Evolutionary conservation across 192 early-diverging fungal genomes (phyloP).

Genomic region (Coemansia sp.): DNA sequence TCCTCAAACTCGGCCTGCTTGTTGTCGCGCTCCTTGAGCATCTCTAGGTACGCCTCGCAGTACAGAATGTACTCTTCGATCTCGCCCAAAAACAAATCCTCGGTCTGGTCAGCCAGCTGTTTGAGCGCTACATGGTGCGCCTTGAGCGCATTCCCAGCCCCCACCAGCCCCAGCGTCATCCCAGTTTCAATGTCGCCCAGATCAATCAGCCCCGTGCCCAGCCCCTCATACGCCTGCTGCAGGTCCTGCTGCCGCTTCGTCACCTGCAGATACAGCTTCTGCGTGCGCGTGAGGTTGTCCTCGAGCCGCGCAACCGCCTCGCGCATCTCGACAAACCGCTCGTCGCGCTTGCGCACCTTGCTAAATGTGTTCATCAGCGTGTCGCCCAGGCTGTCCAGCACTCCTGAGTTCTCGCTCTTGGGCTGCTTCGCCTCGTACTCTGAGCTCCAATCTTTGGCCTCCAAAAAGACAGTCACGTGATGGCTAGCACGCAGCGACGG

Average conservation of each 20-base stretch:
- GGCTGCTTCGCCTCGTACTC: constrained; percentile 57
- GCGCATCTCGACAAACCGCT: constrained; percentile 78
- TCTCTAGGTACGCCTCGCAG: constrained; percentile 58
- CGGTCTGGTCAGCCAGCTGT: constrained; percentile 60
- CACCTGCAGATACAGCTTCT: constrained; percentile 75
- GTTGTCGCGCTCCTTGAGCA: constrained; percentile 82
- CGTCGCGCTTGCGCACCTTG: constrained; percentile 87
- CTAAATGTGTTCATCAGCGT: constrained; percentile 83
- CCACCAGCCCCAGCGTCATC: constrained; percentile 71
- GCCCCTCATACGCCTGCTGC: constrained; percentile 74
- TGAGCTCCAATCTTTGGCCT: constrained; percentile 72
- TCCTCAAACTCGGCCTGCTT: constrained; percentile 96
- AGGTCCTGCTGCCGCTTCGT: constrained; percentile 77
- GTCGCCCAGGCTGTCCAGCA: constrained; percentile 85
- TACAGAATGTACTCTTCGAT: constrained; percentile 82
- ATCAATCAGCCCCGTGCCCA: constrained; percentile 73
- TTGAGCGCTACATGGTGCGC: constrained; percentile 67
- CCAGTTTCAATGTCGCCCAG: constrained; percentile 84
- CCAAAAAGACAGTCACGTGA: constrained; percentile 76
- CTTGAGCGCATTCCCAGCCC: constrained; percentile 72
- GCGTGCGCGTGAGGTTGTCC: constrained; percentile 84
- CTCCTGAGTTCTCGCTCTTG: constrained; percentile 53
- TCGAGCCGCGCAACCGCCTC: constrained; percentile 81
- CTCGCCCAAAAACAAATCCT: constrained; percentile 66
- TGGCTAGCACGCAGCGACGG: constrained; percentile 73